Evolutionary conservation across 1,284 basidiomycete species (phyloP).

Genomic region (Austropuccinia psidii): DNA sequence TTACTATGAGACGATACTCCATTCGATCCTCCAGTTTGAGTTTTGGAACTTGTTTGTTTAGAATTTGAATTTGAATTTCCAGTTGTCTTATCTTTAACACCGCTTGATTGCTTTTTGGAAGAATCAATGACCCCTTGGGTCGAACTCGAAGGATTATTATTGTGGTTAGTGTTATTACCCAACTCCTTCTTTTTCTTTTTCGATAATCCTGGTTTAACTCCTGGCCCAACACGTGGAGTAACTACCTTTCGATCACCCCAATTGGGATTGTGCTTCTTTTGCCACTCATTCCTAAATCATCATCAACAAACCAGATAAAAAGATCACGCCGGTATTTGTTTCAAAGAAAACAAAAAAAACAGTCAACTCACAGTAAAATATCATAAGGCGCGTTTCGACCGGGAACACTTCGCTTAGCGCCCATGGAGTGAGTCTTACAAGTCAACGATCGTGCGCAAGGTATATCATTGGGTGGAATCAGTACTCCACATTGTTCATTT

Average conservation of each 20-base stretch:
- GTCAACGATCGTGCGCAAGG: slow-evolving; percentile 95
- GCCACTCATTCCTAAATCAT: slow-evolving; percentile 63
- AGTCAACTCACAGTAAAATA: slow-evolving; percentile 56
- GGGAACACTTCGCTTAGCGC: slow-evolving; percentile 82
- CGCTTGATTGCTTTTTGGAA: neutral
- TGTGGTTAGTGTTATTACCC: neutral
- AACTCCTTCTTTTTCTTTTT: slow-evolving; percentile 34
- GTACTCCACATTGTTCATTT: slow-evolving; percentile 87
- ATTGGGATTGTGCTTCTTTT: slow-evolving; percentile 81
- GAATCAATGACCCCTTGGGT: too few relatives aligned
- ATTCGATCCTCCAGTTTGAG: neutral
- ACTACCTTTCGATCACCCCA: slow-evolving; percentile 46
- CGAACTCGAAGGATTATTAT: neutral
- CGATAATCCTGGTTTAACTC: slow-evolving; percentile 22
- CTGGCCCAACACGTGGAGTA: slow-evolving; percentile 25
- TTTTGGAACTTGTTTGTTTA: neutral
- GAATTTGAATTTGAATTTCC: neutral
- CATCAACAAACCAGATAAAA: neutral
- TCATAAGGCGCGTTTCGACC: slow-evolving; percentile 81
- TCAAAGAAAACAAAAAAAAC: neutral
- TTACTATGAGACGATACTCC: neutral
- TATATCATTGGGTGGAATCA: slow-evolving; percentile 83
- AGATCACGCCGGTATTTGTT: neutral
- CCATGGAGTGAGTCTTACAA: slow-evolving; percentile 97
- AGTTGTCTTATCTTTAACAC: slow-evolving; percentile 12